phyloP scores from a whole-genome alignment of 805 yeast species.

The Wickerhamomyces hampshirensis region DNA sequence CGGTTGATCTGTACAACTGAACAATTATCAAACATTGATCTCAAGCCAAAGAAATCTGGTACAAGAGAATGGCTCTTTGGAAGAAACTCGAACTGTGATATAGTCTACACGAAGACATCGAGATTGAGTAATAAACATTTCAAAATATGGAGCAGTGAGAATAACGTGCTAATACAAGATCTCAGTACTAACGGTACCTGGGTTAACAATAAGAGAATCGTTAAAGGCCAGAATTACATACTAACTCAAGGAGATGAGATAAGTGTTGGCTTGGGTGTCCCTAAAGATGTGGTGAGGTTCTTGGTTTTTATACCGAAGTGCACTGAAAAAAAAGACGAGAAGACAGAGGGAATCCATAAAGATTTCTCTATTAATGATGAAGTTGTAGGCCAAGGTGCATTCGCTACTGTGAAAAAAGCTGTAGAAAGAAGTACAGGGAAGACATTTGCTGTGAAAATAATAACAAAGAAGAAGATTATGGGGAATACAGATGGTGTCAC shows the following conservation, averaged over 20 bases:
- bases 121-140: constrained; percentile 74
- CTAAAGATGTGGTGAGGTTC: constrained; percentile 54
- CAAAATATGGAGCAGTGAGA: constrained; percentile 60
- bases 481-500: constrained; percentile 79
- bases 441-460: constrained; percentile 87
- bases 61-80: constrained; percentile 67
- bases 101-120: constrained; percentile 52
- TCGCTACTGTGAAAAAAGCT: constrained; percentile 92
- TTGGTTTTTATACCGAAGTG: constrained; percentile 35
- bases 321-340: constrained; percentile 12
- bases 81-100: constrained; percentile 62
- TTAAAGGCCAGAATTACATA: constrained; percentile 73
- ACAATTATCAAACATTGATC: constrained; percentile 43
- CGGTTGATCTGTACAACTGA: constrained; percentile 59
- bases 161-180: constrained; percentile 49
- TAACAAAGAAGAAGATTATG: constrained; percentile 73
- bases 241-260: constrained; percentile 92
- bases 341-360: constrained; percentile 47
- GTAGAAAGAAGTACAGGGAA: constrained; percentile 81
- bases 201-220: constrained; percentile 68
- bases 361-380: constrained; percentile 78
- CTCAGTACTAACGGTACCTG: constrained; percentile 90
- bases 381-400: constrained; percentile 96
- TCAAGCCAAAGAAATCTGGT: constrained; percentile 31
- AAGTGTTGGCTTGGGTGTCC: constrained; percentile 82